Percentiles rank a stretch among this genome's conserved stretches.
phyloP scores from a whole-genome alignment of 768 basidiomycete species.

The Tylopilus felleus region DNA sequence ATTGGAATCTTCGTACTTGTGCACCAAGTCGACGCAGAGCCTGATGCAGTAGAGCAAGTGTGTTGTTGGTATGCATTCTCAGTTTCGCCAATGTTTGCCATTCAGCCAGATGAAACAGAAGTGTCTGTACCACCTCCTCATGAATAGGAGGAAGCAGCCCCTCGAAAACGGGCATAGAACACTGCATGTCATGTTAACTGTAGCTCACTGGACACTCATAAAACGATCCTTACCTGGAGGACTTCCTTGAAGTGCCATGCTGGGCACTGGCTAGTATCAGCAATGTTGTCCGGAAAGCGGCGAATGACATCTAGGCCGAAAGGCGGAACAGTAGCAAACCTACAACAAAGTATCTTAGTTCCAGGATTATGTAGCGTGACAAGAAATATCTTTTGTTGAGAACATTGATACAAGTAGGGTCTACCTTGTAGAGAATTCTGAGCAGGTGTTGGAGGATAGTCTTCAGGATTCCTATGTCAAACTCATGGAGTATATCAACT shows the following conservation, averaged over 20 bases:
- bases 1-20: background rate
- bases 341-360: background rate
- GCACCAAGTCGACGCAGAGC: background rate
- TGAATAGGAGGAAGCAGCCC: slow-evolving; percentile 32
- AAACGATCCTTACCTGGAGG: slow-evolving; percentile 6
- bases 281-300: slow-evolving; percentile 33
- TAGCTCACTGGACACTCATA: background rate
- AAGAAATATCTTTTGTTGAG: background rate
- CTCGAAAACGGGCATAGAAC: slow-evolving; percentile 38
- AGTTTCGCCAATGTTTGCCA: slow-evolving; percentile 15
- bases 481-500: background rate
- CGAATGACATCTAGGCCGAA: slow-evolving; percentile 29
- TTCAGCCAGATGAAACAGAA: slow-evolving; percentile 21
- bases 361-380: background rate
- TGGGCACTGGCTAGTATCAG: slow-evolving; percentile 35
- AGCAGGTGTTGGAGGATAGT: background rate
- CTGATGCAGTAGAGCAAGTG: background rate
- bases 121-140: slow-evolving; percentile 16
- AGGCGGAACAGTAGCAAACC: background rate
- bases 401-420: background rate
- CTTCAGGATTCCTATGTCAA: background rate
- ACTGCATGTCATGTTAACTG: slow-evolving; percentile 16
- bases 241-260: slow-evolving; percentile 10
- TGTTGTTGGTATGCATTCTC: background rate
- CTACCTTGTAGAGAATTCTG: background rate